Evolutionary conservation across 1,139 yeast genomes (phyloP), one percentile per base, ranked within the genome.

Genomic region (Kodamaea sp.): DNA sequence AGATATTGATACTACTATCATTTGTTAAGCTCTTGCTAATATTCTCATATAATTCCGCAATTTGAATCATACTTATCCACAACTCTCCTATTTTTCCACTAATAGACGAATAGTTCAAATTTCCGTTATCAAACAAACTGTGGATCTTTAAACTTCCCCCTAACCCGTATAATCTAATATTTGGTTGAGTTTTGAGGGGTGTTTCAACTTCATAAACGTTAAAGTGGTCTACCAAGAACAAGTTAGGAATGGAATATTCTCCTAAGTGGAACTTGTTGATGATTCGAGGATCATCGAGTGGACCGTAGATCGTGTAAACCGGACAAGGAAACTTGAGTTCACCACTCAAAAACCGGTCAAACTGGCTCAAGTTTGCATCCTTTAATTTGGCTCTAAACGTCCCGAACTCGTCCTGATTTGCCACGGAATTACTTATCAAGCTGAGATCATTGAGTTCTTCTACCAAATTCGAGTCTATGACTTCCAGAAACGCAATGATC

Each of bases 281-380:
- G 14, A 85, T 83, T 7, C 68, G 55, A 2, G 87, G 78, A 52
- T 85, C 95, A 53, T 85, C 95, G 35, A 82, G 70, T 46, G 85
- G 83, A 0, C 94, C 94, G 51, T 76, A 81, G 12, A 83, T 78
- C 4, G 90, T 78, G 57, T 85, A 85, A 1, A 85, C 87, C 0
- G 94, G 92, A 10, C 81, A 74, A 11, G 71, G 61, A 24, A 85
- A 62, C 28, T 39, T 47, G 24, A 53, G 52, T 18, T 61, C 61
- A 2, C 87, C 87, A 4, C 56, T 44, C 1, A 81, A 47, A 44
- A 77, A 83, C 32, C 60, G 54, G 15, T 74, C 68, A 28, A 83
- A 61, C 47, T 82, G 85, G 16, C 83, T 75, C 15, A 82, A 62
- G 22, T 62, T 52, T 7, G 62, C 44, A 10, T 41, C 42, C 5